Percentiles rank a stretch among this genome's conserved stretches.
phyloP scores from a whole-genome alignment of 2,329 filamentous ascomycete species.

The Alternaria sp. region DNA sequence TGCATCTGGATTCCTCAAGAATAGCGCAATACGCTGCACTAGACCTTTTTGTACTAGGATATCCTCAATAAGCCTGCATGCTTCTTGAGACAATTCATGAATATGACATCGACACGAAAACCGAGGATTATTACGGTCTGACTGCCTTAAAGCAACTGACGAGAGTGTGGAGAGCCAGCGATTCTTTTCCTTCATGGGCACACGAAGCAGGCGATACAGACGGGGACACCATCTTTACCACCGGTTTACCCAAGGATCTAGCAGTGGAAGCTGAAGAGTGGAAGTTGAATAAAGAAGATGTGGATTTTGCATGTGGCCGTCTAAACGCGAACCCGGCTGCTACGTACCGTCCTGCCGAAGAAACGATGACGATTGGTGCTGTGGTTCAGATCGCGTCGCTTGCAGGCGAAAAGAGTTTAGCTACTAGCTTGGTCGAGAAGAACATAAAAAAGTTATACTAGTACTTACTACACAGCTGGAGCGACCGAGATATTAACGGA shows the following conservation, averaged over 20 bases:
- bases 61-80: constrained; percentile 1
- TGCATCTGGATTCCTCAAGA: background rate
- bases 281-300: background rate
- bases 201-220: background rate
- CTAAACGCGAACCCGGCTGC: background rate
- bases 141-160: background rate
- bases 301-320: background rate
- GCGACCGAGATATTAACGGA: background rate
- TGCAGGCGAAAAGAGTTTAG: constrained; percentile 1
- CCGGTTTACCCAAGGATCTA: background rate
- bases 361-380: constrained; percentile 5
- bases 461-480: background rate
- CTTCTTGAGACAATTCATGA: constrained; percentile 3
- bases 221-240: background rate
- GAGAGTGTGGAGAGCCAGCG: background rate
- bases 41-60: constrained; percentile 11
- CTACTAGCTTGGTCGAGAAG: background rate
- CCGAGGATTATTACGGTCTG: background rate
- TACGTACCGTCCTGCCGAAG: background rate
- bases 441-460: constrained; percentile 3
- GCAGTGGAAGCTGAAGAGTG: background rate
- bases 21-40: constrained; percentile 10
- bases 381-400: constrained; percentile 3
- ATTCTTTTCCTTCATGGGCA: background rate
- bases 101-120: constrained; percentile 2